A percentile compares a stretch with the other conserved stretches of the same genome.
These are phyloP conservation scores for Monosporascus sp. DNA, from an alignment of 2,329 filamentous ascomycete species.

Conservation along the genomic window DNA sequence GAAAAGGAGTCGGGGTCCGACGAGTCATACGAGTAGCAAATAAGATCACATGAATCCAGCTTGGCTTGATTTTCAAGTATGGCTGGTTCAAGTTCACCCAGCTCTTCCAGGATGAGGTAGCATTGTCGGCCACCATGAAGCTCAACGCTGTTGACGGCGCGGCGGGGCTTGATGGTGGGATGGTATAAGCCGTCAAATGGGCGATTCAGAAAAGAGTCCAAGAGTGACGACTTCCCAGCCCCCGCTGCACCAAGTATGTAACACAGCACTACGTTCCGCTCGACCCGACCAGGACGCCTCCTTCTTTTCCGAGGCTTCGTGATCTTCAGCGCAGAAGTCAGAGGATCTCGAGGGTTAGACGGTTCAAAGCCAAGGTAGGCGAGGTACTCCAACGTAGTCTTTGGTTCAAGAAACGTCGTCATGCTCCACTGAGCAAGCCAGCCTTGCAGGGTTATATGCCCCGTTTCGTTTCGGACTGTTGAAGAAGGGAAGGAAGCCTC, in stretches of 20 bases:
- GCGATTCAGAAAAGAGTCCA: slow-evolving; percentile 86
- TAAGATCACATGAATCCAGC: slow-evolving; percentile 84
- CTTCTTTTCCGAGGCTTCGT: slow-evolving; percentile 88
- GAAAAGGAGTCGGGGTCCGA: slow-evolving; percentile 94
- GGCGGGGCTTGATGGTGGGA: slow-evolving; percentile 90
- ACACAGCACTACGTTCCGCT: slow-evolving; percentile 89
- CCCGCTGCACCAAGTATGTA: slow-evolving; percentile 83
- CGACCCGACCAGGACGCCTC: slow-evolving; percentile 74
- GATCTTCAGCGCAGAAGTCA: slow-evolving; percentile 80
- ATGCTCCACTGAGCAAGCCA: slow-evolving; percentile 99
- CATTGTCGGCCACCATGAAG: slow-evolving; percentile 94
- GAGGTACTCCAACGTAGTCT: slow-evolving; percentile 91
- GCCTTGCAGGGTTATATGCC: slow-evolving; percentile 90
- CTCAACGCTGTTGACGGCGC: slow-evolving; percentile 94
- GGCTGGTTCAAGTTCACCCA: slow-evolving; percentile 91
- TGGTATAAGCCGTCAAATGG: slow-evolving; percentile 80
- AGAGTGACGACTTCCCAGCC: slow-evolving; percentile 84
- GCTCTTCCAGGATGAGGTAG: slow-evolving; percentile 91
- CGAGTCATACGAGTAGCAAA: slow-evolving; percentile 95
- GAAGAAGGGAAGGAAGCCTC: slow-evolving; percentile 88
- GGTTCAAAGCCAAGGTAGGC: slow-evolving; percentile 95
- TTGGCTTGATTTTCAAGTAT: slow-evolving; percentile 89
- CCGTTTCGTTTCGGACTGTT: slow-evolving; percentile 90
- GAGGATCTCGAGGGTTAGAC: slow-evolving; percentile 66
- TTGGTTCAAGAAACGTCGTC: slow-evolving; percentile 95